Evolutionary conservation across 2,329 filamentous ascomycete species (phyloP), one percentile per base, ranked within the genome.

Genomic region (Fusarium irregulare): DNA sequence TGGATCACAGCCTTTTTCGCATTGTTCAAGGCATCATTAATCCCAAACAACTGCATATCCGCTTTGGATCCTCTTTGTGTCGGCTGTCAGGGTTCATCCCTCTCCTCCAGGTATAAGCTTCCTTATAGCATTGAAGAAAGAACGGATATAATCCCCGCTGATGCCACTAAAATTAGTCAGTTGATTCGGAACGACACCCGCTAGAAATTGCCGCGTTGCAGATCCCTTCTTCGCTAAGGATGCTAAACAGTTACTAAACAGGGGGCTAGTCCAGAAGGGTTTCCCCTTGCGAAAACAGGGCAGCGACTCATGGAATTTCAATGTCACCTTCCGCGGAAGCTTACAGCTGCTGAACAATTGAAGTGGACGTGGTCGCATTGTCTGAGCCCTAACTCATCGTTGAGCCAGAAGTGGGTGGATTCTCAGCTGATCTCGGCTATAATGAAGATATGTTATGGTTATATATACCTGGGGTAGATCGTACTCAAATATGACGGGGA

Each of bases 171-270:
- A 28, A 40, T 51, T 41, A 51, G 49, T 40, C 23, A 27, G 32
- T 41, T 51, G 27, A 62, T 62, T 57, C 47, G 57, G 57, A 46
- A 55, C 41, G 34, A 27, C 23, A 27, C 23, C 23, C 44, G 44
- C 21, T 20, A 9, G 16, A 6, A 47, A 20, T 14, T 41, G 21
- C 57, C 57, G 57, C 7, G 45, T 56, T 37, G 57, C 57, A 60
- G 47, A 63, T 62, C 47, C 32, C 32, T 20, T 46, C 40, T 44
- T 50, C 27, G 16, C 18, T 51, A 11, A 41, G 21, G 13, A 51
- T 51, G 32, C 21, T 23, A 23, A 37, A n/a, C 25, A 23, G 34
- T 20, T n/a, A 34, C 45, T 46, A 30, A 49, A 27, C 30, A 20
- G n/a, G 11, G 18, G 18, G 21, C 61, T 60, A 53, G 25, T 12